These are phyloP conservation scores for Arxiozyma slooffiae DNA, from an alignment of 1,139 yeast genomes.

Conservation along the genomic window DNA sequence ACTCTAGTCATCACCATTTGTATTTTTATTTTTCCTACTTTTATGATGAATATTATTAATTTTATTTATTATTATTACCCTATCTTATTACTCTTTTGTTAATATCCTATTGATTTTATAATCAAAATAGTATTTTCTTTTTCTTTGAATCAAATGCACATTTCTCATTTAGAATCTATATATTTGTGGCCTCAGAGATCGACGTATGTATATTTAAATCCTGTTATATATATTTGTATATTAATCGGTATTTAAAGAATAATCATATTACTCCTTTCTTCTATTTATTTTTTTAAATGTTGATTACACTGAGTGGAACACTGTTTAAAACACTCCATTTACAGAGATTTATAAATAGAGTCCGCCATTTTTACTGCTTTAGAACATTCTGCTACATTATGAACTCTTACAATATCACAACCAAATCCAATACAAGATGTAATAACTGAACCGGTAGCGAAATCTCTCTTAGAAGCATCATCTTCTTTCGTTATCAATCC, in stretches of 20 bases:
- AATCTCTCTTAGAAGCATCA: slow-evolving; percentile 49
- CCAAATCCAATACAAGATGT: slow-evolving; percentile 67
- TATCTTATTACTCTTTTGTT: not conserved
- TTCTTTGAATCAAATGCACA: not conserved
- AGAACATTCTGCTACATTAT: slow-evolving; percentile 61
- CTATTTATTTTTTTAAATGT: not conserved
- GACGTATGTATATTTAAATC: not conserved
- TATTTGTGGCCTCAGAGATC: not conserved
- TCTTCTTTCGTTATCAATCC: slow-evolving; percentile 51
- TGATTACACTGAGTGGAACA: not conserved
- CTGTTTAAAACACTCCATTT: not conserved
- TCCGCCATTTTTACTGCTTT: slow-evolving; percentile 66
- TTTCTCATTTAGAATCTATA: not conserved
- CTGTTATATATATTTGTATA: slow-evolving; percentile 1
- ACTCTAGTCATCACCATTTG: slow-evolving; percentile 25
- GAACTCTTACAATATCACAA: slow-evolving; percentile 80
- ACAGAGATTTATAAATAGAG: slow-evolving; percentile 40
- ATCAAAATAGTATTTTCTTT: not conserved
- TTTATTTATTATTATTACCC: not conserved
- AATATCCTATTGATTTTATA: not conserved
- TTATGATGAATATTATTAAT: not conserved
- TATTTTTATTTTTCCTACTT: slow-evolving; percentile 51
- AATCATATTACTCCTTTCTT: slow-evolving; percentile 1
- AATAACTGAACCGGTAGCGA: slow-evolving; percentile 71
- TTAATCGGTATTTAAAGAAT: slow-evolving; percentile 3